phyloP scores from a whole-genome alignment of 2,329 filamentous ascomycete species.

The Penicillium sp. region DNA sequence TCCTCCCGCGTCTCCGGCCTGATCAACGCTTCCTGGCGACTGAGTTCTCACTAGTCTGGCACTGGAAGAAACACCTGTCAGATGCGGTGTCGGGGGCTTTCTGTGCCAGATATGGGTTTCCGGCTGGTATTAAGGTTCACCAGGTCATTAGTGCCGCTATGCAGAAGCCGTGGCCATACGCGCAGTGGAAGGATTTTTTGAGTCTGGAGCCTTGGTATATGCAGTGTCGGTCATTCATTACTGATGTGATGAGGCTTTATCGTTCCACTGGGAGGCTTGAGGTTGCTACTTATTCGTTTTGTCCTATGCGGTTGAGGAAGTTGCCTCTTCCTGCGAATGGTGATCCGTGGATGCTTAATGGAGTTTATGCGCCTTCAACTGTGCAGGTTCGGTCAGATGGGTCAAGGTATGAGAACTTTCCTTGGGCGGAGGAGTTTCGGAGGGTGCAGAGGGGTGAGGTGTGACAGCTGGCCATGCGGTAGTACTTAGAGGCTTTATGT shows the following conservation, averaged over 20 bases:
- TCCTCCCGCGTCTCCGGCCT: constrained; percentile 7
- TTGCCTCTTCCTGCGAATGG: constrained; percentile 4
- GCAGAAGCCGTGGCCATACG: constrained; percentile 5
- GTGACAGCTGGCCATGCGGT: not conserved
- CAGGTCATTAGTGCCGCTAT: constrained; percentile 10
- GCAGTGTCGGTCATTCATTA: constrained; percentile 3
- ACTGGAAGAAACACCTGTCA: constrained; percentile 13
- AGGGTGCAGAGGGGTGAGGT: not conserved
- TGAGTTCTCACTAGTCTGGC: constrained; percentile 16
- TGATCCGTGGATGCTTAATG: constrained; percentile 17
- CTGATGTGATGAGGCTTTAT: constrained; percentile 11
- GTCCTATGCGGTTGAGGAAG: constrained; percentile 13
- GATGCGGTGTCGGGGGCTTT: constrained; percentile 3
- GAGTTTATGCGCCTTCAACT: constrained; percentile 13
- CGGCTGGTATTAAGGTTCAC: constrained; percentile 1
- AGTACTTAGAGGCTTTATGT: no score
- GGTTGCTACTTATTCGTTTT: constrained; percentile 15
- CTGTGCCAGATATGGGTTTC: constrained; percentile 6
- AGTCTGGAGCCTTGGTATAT: constrained; percentile 11
- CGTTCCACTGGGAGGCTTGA: constrained; percentile 8
- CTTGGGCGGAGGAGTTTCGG: constrained; percentile 9
- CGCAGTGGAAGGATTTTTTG: constrained; percentile 12
- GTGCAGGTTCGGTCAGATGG: constrained; percentile 8
- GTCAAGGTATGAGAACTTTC: constrained; percentile 12
- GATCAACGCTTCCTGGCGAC: constrained; percentile 14